A percentile compares a stretch with the other conserved stretches of the same genome.
phyloP scores from a whole-genome alignment of 306 rosid genomes.

The Neltuma alba region DNA sequence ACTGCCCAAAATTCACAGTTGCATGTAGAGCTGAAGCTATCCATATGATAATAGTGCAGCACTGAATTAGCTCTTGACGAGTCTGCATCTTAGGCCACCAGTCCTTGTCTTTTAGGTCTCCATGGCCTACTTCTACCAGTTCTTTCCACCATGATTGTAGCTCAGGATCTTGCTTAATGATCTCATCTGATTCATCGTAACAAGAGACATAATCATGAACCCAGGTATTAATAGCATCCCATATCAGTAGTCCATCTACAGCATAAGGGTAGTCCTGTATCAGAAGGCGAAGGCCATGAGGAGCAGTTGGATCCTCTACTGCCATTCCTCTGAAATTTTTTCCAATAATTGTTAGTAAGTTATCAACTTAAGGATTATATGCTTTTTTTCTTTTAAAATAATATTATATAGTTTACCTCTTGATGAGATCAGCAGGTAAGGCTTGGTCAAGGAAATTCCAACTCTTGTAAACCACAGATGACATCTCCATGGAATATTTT shows the following conservation, averaged over 20 bases:
- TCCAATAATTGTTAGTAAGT: not conserved
- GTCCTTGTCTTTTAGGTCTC: not conserved
- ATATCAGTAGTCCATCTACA: not conserved
- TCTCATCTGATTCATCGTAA: not conserved
- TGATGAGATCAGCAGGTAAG: conserved; percentile 1
- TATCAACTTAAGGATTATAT: not conserved
- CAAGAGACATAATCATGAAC: not conserved
- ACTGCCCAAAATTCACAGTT: not conserved
- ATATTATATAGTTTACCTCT: not conserved
- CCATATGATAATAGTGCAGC: not conserved
- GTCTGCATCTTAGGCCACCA: conserved; percentile 18
- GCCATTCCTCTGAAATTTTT: not conserved
- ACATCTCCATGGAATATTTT: not conserved
- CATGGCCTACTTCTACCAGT: conserved; percentile 11
- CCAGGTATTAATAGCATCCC: conserved; percentile 1
- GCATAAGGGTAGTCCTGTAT: conserved; percentile 14
- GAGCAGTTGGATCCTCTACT: not conserved
- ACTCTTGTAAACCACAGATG: conserved; percentile 4
- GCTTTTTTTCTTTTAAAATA: not conserved
- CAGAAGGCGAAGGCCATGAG: not conserved
- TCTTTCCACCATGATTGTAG: conserved; percentile 10
- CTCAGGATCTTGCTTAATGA: not conserved
- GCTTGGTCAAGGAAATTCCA: conserved; percentile 12
- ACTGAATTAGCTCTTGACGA: not conserved
- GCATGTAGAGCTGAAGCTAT: conserved; percentile 2